Evolutionary conservation across 2,329 filamentous ascomycete genomes (phyloP).

Genomic region (Microascus cirrosus): DNA sequence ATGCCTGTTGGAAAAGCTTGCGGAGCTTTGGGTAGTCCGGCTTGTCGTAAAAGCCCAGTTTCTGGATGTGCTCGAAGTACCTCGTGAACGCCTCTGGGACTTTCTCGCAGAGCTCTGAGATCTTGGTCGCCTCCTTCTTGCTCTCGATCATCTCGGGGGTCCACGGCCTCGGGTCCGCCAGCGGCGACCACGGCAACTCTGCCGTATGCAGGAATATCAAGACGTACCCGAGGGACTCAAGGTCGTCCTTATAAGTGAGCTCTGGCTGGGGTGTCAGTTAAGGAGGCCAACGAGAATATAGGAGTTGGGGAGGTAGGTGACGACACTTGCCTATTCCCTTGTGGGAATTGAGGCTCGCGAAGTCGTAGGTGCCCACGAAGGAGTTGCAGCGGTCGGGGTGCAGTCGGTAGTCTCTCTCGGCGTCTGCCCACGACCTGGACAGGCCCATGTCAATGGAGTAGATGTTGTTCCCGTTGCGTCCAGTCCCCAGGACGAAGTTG

Average conservation of each 20-base stretch:
- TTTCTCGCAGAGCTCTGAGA: no score
- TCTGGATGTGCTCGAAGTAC: no score
- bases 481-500: conserved; percentile 12
- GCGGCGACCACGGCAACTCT: conserved; percentile 6
- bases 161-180: background rate
- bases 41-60: no score
- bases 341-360: background rate
- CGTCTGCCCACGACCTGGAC: background rate
- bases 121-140: background rate
- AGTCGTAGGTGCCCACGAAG: background rate
- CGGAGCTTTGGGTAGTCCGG: no score
- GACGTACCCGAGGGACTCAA: conserved; percentile 8
- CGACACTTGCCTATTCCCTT: background rate
- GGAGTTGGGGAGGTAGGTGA: background rate
- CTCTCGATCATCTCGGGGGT: background rate
- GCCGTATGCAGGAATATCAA: conserved; percentile 6
- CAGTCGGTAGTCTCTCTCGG: background rate
- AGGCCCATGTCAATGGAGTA: conserved; percentile 4
- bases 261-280: background rate
- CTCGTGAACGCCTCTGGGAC: no score
- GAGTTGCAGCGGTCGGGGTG: background rate
- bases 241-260: conserved; percentile 7
- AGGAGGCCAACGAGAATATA: background rate
- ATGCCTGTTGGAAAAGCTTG: no score
- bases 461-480: conserved; percentile 2